These are phyloP conservation scores for Chrysoporthe puriensis DNA, from an alignment of 2,329 filamentous ascomycete genomes.

Conservation along the genomic window DNA sequence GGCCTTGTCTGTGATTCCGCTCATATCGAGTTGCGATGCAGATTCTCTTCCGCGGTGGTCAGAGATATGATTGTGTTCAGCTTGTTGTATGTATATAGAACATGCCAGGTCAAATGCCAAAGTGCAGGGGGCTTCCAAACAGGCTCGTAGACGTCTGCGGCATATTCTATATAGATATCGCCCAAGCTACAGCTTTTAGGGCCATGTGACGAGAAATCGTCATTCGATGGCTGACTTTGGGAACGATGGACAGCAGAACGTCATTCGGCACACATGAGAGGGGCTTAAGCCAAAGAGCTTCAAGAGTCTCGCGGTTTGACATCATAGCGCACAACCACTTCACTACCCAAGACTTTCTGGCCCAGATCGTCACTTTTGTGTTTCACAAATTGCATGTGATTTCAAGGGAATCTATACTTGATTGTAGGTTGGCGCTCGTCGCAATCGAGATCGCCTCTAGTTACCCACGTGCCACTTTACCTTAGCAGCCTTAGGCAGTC, in stretches of 20 bases:
- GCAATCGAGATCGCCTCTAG: not conserved
- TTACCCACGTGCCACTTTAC: not conserved
- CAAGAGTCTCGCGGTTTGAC: slow-evolving; percentile 10
- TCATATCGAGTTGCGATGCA: slow-evolving; percentile 10
- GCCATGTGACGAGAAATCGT: slow-evolving; percentile 13
- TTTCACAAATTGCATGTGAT: not conserved
- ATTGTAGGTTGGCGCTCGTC: not conserved
- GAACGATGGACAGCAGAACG: slow-evolving; percentile 23
- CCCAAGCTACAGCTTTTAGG: too few relatives aligned
- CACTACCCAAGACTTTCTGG: slow-evolving; percentile 15
- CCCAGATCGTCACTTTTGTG: not conserved
- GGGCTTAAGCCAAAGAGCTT: slow-evolving; percentile 22
- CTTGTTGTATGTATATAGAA: not conserved
- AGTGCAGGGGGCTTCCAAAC: not conserved
- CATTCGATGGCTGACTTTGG: slow-evolving; percentile 14
- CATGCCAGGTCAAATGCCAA: not conserved
- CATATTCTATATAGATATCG: slow-evolving; percentile 5
- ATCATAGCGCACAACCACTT: slow-evolving; percentile 14
- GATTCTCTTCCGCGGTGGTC: not conserved
- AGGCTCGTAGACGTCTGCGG: not conserved
- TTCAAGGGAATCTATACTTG: not conserved
- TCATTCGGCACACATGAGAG: slow-evolving; percentile 18
- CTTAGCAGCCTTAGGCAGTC: too few relatives aligned
- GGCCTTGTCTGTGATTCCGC: slow-evolving; percentile 23
- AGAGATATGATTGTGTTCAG: not conserved